These are phyloP conservation scores for Vigna hirtella DNA, from an alignment of 306 rosid genomes.

Conservation along the genomic window DNA sequence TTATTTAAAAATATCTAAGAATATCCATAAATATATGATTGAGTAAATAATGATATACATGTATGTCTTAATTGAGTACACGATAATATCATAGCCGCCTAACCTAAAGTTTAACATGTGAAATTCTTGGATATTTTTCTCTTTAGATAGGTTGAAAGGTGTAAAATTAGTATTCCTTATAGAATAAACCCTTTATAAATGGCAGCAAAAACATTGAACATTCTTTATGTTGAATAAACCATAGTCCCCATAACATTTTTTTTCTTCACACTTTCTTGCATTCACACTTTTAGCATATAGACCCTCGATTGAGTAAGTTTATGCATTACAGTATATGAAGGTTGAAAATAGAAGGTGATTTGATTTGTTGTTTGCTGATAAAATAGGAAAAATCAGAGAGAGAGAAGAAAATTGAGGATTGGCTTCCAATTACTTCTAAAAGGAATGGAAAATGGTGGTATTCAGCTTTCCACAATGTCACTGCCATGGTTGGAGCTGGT, in stretches of 20 bases:
- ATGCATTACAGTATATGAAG: neutral
- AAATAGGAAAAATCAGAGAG: conserved; percentile 42
- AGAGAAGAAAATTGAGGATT: conserved; percentile 65
- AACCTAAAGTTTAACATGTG: neutral
- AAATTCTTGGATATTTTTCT: neutral
- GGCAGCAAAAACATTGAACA: neutral
- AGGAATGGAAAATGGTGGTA: conserved; percentile 95
- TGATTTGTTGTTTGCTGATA: conserved; percentile 7
- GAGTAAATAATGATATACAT: no score
- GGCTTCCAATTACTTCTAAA: conserved; percentile 84
- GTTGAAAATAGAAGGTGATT: conserved; percentile 15
- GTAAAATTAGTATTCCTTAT: neutral
- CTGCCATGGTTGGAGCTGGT: conserved; percentile 96
- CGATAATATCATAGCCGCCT: no score
- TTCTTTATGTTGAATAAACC: no score
- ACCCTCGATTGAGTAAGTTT: neutral
- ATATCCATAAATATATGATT: no score
- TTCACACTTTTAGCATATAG: neutral
- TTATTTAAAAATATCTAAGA: no score
- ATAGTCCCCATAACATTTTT: neutral
- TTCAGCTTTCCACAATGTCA: conserved; percentile 86
- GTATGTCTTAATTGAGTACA: no score
- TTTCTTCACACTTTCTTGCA: conserved; percentile 26
- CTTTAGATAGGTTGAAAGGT: neutral
- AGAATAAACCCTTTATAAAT: neutral